Evolutionary conservation across 768 basidiomycete genomes (phyloP), one percentile per base, ranked within the genome.

Genomic region (Coprinopsis sp.): DNA sequence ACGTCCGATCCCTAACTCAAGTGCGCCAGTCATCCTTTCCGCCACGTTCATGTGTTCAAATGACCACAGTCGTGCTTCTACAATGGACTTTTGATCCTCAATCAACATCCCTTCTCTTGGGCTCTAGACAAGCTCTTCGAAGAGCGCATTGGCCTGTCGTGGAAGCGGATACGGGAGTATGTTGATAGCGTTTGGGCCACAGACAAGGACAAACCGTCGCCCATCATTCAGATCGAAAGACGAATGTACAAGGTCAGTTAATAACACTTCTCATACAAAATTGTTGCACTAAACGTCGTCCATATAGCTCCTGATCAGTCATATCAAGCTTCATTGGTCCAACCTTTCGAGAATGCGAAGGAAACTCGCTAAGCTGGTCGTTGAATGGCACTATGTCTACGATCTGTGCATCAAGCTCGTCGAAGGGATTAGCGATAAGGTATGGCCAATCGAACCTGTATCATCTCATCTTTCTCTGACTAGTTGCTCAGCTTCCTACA

Each of bases 261-360:
- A n/a, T n/a, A n/a, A n/a, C n/a, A n/a, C n/a, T n/a, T n/a, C n/a
- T n/a, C n/a, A n/a, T n/a, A n/a, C n/a, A n/a, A n/a, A n/a, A n/a
- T n/a, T n/a, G n/a, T 43, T 37, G 34, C 33, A 42, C 51, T 49
- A n/a, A 18, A 27, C 27, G 28, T 29, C 24, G n/a, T 28, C 25
- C 47, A 27, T 24, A 11, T 56, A 89, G 87, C 66, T 82, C 31
- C 64, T 85, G 18, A 70, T 76, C 1, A 73, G 74, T 8, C 76
- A 83, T 47, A 65, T 83, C 44, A 75, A 74, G 58, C 78, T 77
- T 1, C 67, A 74, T 30, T 90, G 84, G 79, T 73, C 68, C 42
- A 91, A 89, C 54, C 82, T 81, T 6, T 71, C 84, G 2, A 71
- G 88, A 37, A 73, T 81, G 42, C 72, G 87, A 33, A 69, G 88